A percentile compares a stretch with the other conserved stretches of the same genome.
Conservation (phyloP, 225 moss, liverwort and hornwort genomes). For the Climacium dendroides region DNA sequence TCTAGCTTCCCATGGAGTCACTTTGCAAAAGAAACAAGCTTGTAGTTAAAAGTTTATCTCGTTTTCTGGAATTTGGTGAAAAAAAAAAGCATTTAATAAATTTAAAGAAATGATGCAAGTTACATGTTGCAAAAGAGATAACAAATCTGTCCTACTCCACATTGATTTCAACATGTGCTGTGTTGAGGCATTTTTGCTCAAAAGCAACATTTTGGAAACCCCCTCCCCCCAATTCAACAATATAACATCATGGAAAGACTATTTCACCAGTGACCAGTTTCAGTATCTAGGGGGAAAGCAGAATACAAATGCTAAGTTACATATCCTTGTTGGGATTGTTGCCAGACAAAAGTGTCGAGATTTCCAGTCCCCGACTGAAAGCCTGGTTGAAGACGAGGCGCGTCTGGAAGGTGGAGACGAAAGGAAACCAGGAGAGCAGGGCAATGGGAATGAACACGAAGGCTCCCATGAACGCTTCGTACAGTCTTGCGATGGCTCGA, state of each 20-base stretch:
- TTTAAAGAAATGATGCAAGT: neutral
- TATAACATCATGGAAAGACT: neutral
- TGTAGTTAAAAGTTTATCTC: neutral
- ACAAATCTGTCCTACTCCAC: too few species aligned
- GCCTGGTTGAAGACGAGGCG: conserved; percentile 94
- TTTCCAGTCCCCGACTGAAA: conserved; percentile 93
- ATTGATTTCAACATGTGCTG: neutral
- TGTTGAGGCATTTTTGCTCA: neutral
- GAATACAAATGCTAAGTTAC: neutral
- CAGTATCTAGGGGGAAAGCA: neutral
- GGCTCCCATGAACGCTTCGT: conserved; percentile 47
- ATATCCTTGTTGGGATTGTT: conserved; percentile 49
- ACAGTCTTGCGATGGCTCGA: conserved; percentile 38
- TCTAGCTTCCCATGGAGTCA: neutral
- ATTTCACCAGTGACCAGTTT: neutral
- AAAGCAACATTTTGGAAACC: neutral
- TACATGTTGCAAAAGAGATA: neutral
- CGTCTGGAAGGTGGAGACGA: conserved; percentile 97
- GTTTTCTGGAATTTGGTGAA: neutral
- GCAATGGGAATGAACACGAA: conserved; percentile 50
- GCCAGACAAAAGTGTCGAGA: conserved; percentile 59
- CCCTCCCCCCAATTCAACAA: neutral
- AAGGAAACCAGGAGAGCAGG: conserved; percentile 87
- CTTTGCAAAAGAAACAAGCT: neutral
- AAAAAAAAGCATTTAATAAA: neutral